Conservation (phyloP, 768 basidiomycete genomes). For the Chalciporus chontae region DNA sequence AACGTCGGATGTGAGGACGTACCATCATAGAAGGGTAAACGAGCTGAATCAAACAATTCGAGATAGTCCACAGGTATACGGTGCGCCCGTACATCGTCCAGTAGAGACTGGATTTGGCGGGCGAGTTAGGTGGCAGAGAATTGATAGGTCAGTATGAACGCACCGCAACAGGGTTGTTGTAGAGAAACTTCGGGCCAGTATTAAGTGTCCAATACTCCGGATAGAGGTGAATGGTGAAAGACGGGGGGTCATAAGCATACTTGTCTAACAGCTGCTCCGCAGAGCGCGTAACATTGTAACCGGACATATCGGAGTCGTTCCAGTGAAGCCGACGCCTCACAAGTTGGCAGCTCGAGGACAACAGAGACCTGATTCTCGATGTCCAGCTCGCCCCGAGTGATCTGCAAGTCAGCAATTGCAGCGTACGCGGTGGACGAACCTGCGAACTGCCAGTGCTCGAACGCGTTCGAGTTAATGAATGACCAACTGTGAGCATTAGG, state of each 20-base stretch:
- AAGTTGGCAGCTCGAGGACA: background rate
- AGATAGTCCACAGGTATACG: constrained; percentile 85
- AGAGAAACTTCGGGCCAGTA: constrained; percentile 75
- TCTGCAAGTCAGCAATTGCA: background rate
- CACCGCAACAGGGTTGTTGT: constrained; percentile 73
- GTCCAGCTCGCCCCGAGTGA: background rate
- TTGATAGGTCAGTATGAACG: constrained; percentile 10
- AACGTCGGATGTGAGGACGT: constrained; percentile 16
- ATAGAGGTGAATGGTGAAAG: constrained; percentile 76
- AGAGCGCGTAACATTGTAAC: constrained; percentile 71
- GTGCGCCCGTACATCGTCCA: constrained; percentile 80
- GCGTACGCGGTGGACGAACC: background rate
- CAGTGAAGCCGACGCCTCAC: background rate
- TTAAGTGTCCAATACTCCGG: constrained; percentile 82
- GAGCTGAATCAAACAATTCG: constrained; percentile 70
- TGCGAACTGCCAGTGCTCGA: background rate
- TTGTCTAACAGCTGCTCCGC: constrained; percentile 56
- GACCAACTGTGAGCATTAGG: constrained; percentile 20
- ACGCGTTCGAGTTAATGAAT: constrained; percentile 12
- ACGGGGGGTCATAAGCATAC: constrained; percentile 56
- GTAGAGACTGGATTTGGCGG: constrained; percentile 50
- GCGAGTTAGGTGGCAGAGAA: constrained; percentile 5
- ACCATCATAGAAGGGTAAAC: constrained; percentile 85
- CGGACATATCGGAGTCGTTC: constrained; percentile 45
- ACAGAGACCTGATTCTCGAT: background rate